phyloP scores from a whole-genome alignment of 257 asterid genomes.

The Fraxinus excelsior region DNA sequence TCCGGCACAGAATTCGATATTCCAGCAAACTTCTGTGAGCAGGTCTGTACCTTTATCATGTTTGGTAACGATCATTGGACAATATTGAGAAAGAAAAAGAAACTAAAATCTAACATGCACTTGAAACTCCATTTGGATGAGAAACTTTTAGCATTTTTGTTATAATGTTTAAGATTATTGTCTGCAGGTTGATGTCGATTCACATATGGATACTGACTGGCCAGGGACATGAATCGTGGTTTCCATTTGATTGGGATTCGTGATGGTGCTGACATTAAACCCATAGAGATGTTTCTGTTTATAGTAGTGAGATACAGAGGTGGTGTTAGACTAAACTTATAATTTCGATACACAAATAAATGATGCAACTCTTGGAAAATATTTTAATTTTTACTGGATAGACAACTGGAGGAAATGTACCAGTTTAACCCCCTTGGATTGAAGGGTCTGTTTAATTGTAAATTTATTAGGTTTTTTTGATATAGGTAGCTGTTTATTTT shows the following conservation, averaged over 20 bases:
- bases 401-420: neutral
- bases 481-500: too few species aligned
- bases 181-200: conserved; percentile 29
- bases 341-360: neutral
- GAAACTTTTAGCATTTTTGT: neutral
- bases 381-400: neutral
- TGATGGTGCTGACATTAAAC: conserved; percentile 5
- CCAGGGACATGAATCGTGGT: conserved; percentile 22
- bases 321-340: neutral
- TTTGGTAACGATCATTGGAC: neutral
- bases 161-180: neutral
- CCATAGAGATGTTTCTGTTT: conserved; percentile 20
- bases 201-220: conserved; percentile 34
- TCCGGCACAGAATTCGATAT: conserved; percentile 40
- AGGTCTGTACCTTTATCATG: conserved; percentile 26
- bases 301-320: conserved; percentile 19
- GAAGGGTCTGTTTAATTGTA: neutral
- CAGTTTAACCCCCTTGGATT: neutral
- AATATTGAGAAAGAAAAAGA: neutral
- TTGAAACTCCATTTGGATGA: neutral
- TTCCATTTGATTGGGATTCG: neutral
- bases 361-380: neutral
- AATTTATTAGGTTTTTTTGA: neutral
- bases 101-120: neutral
- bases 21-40: conserved; percentile 38